Conservation (phyloP, 345 rosid genomes). For the Bruguiera sexangula region DNA sequence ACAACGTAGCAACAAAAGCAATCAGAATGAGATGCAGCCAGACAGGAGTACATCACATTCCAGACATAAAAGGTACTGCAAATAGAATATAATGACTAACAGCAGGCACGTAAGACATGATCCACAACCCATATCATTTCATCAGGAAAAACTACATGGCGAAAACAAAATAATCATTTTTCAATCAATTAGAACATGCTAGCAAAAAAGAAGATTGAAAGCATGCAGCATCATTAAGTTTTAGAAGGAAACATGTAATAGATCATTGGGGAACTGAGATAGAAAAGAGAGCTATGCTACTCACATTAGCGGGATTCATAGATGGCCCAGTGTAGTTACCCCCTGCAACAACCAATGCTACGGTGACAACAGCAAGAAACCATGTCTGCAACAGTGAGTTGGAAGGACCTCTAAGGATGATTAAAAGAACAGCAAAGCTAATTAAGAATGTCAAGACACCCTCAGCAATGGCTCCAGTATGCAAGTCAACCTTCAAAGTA, state of each 20-base stretch:
- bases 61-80: too few species aligned
- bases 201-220: neutral
- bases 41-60: too few species aligned
- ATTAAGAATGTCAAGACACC: slow-evolving; percentile 74
- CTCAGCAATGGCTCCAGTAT: slow-evolving; percentile 84
- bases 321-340: slow-evolving; percentile 78
- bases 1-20: too few species aligned
- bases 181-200: neutral
- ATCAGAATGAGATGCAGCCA: too few species aligned
- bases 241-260: neutral
- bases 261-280: neutral
- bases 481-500: slow-evolving; percentile 62
- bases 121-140: too few species aligned
- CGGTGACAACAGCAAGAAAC: slow-evolving; percentile 65
- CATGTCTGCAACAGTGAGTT: slow-evolving; percentile 46
- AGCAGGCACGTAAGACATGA: too few species aligned
- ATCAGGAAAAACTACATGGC: too few species aligned
- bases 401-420: slow-evolving; percentile 72
- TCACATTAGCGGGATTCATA: slow-evolving; percentile 99
- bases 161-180: too few species aligned
- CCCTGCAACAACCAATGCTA: slow-evolving; percentile 56
- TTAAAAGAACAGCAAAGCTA: slow-evolving; percentile 60
- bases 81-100: too few species aligned
- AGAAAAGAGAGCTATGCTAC: slow-evolving; percentile 23
- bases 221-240: neutral